Base-by-base conservation (phyloP, 805 yeast genomes). In the Lipomyces oligophaga region DNA sequence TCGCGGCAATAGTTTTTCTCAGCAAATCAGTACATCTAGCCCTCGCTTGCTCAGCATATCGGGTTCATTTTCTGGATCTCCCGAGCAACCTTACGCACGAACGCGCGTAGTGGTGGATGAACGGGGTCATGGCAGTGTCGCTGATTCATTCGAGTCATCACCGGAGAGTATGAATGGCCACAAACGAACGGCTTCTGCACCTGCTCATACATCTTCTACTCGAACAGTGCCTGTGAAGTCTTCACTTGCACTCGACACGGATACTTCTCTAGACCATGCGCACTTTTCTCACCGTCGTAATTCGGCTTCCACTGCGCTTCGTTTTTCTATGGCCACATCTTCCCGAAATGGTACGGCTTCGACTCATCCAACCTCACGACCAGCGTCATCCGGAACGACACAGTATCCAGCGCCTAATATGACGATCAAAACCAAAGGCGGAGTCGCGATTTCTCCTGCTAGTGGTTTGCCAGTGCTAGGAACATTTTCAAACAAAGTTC, bases 381-480 rank as follows among this genome's bases (percentile, higher is more conserved):
- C 34, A 7, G 30, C 34, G 37, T 39, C 38, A 24, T 26, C 38
- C 8, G 26, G 7, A 16, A 10, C 19, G 38, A 15, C n/a, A 19
- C 30, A 10, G 11, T 26, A 10, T 13, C 30, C 30, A 8, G 30
- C 30, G 30, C 30, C 30, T 8, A 8, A 8, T 26, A 10, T 26
- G 30, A n/a, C n/a, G n/a, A n/a, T n/a, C n/a, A 8, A 13, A 13
- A 26, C 30, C 11, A 8, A 8, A 13, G 13, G 13, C 30, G 30
- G 11, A 13, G 11, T 13, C 13, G 30, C 30, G 30, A 8, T 10
- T 8, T 8, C 30, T 8, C 30, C 30, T 8, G 30, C 30, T 8
- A 8, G 11, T 10, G 55, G 50, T 7, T 41, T 52, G 16, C 56
- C 56, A 16, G 45, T 40, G n/a, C 28, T 52, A 25, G 56, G 56